Base-by-base conservation (phyloP, 495 filamentous ascomycete genomes). In the Parmelia sp. region DNA sequence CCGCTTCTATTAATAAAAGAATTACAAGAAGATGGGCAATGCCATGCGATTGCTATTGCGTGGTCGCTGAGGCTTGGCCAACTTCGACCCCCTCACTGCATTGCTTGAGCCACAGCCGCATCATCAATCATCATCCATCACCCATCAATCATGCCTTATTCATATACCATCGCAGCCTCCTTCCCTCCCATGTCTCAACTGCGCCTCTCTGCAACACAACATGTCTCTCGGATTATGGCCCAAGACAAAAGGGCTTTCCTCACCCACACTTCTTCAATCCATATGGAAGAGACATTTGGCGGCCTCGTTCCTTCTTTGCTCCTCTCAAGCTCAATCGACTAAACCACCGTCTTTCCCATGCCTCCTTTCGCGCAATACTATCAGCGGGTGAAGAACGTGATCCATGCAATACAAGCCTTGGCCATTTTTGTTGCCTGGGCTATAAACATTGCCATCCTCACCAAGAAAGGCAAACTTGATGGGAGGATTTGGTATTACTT, bases 401-500 rank as follows among this genome's bases (percentile, higher is more conserved):
- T 82, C 47, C 80, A 83, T 72, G 79, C 76, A 37, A 31, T 75
- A 10, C 91, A 96, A 74, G 80, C 77, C 17, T 73, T 90, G 51
- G 72, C 89, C 61, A 87, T 83, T 64, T 85, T 93, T 70, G 74
- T 93, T 23, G 82, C 83, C 45, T 91, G 85, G 80, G 85, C 84
- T 61, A 73, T 94, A 40, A 87, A 87, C 62, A 88, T 95, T 65
- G 83, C 85, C 19, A 80, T 94, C 25, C 86, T 92, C 71, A 87
- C 84, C 0, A 83, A 86, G 27, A 76, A 74, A 44, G 83, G 83
- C 27, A 76, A 74, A 23, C 85, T 87, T 57, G 88, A 88, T 71
- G 88, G 89, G 8, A 83, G 85, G 47, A 81, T 86, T 64, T 87
- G 82, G 55, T 95, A 84, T 84, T 89, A 85, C 61, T 92, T 92